Conservation (phyloP, 345 rosid genomes). For the Streptanthus diversifolius region DNA sequence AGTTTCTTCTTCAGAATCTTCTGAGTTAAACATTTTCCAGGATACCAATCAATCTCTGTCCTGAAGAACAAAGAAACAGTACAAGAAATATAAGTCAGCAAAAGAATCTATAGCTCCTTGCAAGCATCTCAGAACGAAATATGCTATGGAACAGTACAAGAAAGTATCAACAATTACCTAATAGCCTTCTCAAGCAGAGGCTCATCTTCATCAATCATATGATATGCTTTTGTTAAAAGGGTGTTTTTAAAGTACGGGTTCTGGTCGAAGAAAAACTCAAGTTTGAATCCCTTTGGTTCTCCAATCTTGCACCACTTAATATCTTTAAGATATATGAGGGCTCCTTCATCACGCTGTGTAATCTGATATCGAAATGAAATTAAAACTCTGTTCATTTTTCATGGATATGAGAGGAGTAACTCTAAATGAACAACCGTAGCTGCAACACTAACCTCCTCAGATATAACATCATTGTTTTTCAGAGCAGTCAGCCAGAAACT, state of each 20-base stretch:
- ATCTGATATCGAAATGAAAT: conserved; percentile 40
- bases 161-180: conserved; percentile 45
- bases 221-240: conserved; percentile 69
- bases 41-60: conserved; percentile 87
- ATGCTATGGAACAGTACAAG: background rate
- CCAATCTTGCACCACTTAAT: conserved; percentile 75
- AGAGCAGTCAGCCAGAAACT: conserved; percentile 85
- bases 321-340: conserved; percentile 70
- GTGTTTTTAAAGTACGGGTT: conserved; percentile 78
- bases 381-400: background rate
- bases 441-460: conserved; percentile 35
- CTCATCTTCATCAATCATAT: conserved; percentile 84
- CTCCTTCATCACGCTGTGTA: conserved; percentile 82
- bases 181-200: conserved; percentile 85
- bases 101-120: background rate
- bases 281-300: conserved; percentile 87
- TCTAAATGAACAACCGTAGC: background rate
- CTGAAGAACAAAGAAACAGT: conserved; percentile 9
- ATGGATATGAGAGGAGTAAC: background rate
- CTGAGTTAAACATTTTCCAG: conserved; percentile 83
- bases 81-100: background rate
- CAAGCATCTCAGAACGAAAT: background rate
- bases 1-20: conserved; percentile 94
- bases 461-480: conserved; percentile 84
- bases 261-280: conserved; percentile 65